phyloP scores from a whole-genome alignment of 2,329 filamentous ascomycete species.

The Alternaria ethzedia region DNA sequence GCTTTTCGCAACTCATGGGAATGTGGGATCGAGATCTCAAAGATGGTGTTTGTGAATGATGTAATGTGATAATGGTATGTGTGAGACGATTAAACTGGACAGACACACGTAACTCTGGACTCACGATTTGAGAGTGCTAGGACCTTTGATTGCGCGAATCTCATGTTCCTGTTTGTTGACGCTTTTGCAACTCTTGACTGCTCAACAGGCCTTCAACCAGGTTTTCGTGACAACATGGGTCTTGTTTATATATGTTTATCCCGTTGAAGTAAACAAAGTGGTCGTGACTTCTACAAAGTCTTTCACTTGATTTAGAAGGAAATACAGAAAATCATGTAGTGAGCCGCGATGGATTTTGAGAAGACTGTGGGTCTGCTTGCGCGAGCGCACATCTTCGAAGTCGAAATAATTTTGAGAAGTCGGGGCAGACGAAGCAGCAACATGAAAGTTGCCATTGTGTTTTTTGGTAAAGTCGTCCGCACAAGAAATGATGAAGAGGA shows the following conservation, averaged over 20 bases:
- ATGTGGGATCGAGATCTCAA: background rate
- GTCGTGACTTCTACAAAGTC: too few species aligned
- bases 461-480: background rate
- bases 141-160: background rate
- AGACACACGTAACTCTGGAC: background rate
- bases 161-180: background rate
- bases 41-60: background rate
- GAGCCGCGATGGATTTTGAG: too few species aligned
- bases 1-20: background rate
- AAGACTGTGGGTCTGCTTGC: background rate
- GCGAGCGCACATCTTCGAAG: too few species aligned
- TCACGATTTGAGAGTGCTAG: background rate
- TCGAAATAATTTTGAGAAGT: too few species aligned
- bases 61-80: background rate
- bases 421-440: background rate
- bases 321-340: background rate
- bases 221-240: background rate
- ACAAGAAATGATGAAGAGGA: background rate
- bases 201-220: background rate
- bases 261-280: background rate
- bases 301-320: background rate
- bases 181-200: background rate
- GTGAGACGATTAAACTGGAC: background rate
- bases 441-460: accelerated
- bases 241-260: background rate